Evolutionary conservation across 2,329 filamentous ascomycete species (phyloP), one percentile per base, ranked within the genome.

Genomic region (Trichoderma gracile): DNA sequence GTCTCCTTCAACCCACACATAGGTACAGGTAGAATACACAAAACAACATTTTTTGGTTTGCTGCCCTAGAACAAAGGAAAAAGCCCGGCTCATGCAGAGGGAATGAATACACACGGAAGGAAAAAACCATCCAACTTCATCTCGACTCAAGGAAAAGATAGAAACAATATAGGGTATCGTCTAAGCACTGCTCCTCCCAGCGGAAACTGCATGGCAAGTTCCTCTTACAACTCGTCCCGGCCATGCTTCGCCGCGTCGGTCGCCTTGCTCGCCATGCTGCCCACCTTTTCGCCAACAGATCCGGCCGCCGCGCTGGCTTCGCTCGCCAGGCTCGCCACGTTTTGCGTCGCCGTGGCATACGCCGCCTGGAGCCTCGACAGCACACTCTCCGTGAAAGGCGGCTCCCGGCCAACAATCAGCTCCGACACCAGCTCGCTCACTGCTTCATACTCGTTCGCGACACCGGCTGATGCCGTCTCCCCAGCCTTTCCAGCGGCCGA

Each of bases 331-430:
- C 79, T 82, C 12, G 81, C 81, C 8, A 83, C 79, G 0, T 81
- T 86, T 0, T 86, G 81, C 2, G 84, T 78, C 1, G 87, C 89
- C 0, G 87, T 91, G 25, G 86, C 85, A 71, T 94, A 95, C 0
- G 87, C 90, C 3, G 84, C 88, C 63, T 86, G 85, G 14, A 96
- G 82, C 58, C 89, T 85, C 59, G 81, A 86, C 76, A 92, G 86
- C 3, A 94, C 89, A 65, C 90, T 93, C 72, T 96, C 90, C 0
- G 89, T 93, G 71, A 92, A 96, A 15, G 88, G 86, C 0, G 91
- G 88, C 73, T 96, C 92, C 74, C 89, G 92, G 60, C 90, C 92
- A 46, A 83, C 78, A 15, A 96, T 81, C 1, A 96, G 80, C 75
- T 96, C 92, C 1, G 89, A 90, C 15, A 96, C 83, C 2, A 95